phyloP scores from a whole-genome alignment of 345 rosid genomes.

The Gossypium anomalum region DNA sequence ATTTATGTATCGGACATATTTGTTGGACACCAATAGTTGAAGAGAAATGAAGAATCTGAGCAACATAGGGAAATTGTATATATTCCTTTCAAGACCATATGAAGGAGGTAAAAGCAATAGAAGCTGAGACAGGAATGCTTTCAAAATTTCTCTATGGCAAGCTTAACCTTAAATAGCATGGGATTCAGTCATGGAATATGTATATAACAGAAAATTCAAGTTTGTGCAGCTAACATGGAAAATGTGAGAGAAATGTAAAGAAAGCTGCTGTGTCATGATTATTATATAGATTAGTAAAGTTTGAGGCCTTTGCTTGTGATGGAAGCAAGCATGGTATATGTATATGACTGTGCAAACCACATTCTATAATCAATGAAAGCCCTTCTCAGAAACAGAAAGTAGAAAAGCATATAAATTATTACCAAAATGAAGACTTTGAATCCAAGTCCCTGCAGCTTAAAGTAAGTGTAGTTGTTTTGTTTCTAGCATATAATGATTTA shows the following conservation, averaged over 20 bases:
- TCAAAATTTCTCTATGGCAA: no score
- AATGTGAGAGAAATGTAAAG: not conserved
- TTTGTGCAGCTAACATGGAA: not conserved
- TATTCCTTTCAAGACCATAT: no score
- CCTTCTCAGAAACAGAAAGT: no score
- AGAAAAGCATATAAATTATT: no score
- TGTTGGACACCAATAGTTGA: no score
- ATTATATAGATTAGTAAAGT: not conserved
- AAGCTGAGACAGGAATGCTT: no score
- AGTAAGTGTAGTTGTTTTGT: not conserved
- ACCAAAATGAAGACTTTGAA: not conserved
- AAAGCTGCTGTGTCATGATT: not conserved
- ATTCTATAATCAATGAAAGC: not conserved
- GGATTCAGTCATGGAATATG: not conserved
- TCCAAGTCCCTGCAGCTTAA: not conserved
- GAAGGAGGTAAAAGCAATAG: no score
- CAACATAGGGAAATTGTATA: not conserved
- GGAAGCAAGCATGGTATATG: slow-evolving; percentile 7
- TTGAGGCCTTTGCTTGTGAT: slow-evolving; percentile 2
- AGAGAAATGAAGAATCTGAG: not conserved
- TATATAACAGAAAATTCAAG: not conserved
- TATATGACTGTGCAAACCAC: not conserved
- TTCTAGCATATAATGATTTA: not conserved
- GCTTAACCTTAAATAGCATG: no score
- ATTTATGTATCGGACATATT: no score